These are phyloP conservation scores for Endocladia muricata DNA, from an alignment of 31 red algal genomes.

Conservation along the genomic window DNA sequence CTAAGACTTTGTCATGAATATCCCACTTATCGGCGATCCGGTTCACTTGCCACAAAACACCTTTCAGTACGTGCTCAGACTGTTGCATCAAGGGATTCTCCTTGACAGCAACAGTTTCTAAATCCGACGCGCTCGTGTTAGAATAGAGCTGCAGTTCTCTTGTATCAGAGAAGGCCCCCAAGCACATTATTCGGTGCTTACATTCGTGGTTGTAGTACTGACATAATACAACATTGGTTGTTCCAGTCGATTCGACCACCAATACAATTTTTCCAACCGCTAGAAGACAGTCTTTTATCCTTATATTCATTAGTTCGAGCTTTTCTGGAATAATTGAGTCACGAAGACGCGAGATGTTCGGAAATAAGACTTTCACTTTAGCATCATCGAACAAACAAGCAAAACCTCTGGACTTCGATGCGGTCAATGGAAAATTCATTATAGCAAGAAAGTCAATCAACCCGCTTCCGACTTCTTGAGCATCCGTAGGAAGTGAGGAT, in stretches of 20 bases:
- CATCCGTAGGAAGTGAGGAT: not conserved
- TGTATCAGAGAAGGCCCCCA: not conserved
- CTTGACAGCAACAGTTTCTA: too few relatives aligned
- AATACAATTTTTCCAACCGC: constrained; percentile 1
- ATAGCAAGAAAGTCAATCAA: not conserved
- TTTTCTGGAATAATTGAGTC: not conserved
- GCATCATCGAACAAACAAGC: not conserved
- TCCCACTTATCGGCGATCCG: not conserved
- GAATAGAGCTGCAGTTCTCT: too few relatives aligned
- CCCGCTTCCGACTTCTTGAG: not conserved
- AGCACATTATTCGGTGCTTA: not conserved
- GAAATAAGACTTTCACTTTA: not conserved
- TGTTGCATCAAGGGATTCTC: too few relatives aligned
- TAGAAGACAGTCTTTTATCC: not conserved
- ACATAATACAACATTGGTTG: not conserved
- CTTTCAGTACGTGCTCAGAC: too few relatives aligned
- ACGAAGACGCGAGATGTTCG: not conserved
- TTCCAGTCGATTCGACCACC: not conserved
- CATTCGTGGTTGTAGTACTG: not conserved
- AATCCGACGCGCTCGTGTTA: too few relatives aligned
- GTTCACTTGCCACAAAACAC: not conserved
- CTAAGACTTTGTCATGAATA: constrained; percentile 11
- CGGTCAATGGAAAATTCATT: constrained; percentile 2
- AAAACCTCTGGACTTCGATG: constrained; percentile 17
- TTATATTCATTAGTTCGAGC: not conserved